Percentiles rank a stretch among this genome's conserved stretches.
Evolutionary conservation across 177 flowering plant genomes (phyloP).

Genomic region (Vitis hybrid): DNA sequence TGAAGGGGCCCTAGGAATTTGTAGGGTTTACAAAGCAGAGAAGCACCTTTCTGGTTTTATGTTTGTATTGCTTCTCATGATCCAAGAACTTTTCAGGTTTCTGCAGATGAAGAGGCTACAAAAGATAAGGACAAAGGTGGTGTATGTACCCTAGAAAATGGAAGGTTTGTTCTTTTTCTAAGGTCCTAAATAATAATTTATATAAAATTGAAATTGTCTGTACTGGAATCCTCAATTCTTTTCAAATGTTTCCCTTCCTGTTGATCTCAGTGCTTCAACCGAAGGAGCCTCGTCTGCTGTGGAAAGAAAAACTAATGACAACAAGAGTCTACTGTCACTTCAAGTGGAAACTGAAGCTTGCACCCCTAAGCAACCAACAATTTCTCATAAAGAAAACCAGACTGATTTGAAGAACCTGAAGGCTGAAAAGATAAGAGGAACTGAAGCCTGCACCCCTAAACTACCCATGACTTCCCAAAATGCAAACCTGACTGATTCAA

Average conservation of each 20-base stretch:
- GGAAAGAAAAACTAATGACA: conserved; percentile 1
- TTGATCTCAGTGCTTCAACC: neutral
- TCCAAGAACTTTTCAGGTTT: conserved; percentile 19
- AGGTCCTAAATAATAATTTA: neutral
- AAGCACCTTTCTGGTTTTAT: neutral
- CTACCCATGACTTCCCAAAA: conserved; percentile 28
- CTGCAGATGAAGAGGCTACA: conserved; percentile 8
- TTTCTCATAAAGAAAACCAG: conserved; percentile 22
- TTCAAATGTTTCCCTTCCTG: neutral
- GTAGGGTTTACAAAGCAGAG: too few species aligned
- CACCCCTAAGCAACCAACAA: conserved; percentile 57
- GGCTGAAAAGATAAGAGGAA: conserved; percentile 40
- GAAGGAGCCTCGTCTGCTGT: conserved; percentile 2
- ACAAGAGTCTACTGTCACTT: conserved; percentile 8
- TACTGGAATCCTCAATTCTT: neutral
- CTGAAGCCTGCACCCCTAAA: conserved; percentile 66
- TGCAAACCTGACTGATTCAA: conserved; percentile 26
- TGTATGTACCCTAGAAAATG: conserved; percentile 15
- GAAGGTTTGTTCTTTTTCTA: conserved; percentile 27
- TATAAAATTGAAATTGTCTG: neutral
- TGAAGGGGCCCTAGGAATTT: neutral
- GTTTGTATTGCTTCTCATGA: conserved; percentile 5
- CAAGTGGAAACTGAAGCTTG: conserved; percentile 31
- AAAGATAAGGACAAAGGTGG: conserved; percentile 4
- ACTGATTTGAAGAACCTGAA: conserved; percentile 46